Evolutionary conservation across 208 protist genomes (phyloP).

Genomic region (Leishmania arabica): DNA sequence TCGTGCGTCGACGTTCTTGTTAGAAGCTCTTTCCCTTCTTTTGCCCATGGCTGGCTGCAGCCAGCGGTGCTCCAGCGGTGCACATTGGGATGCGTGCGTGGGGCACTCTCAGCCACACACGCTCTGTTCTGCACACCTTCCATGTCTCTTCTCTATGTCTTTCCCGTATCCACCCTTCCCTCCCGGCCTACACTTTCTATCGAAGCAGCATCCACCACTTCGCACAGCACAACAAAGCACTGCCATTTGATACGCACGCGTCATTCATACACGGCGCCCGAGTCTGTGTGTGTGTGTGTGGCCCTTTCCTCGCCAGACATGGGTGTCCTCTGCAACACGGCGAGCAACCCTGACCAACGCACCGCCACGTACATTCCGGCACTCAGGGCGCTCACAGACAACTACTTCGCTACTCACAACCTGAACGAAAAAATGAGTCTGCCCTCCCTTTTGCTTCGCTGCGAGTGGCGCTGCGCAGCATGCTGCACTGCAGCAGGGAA

Average conservation of each 20-base stretch:
- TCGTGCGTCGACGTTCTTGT: background rate
- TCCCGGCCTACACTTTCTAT: background rate
- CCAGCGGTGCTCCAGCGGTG: background rate
- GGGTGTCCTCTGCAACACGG: constrained; percentile 35
- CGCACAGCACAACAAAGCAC: background rate
- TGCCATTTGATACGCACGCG: background rate
- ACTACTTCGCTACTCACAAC: constrained; percentile 37
- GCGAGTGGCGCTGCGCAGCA: constrained; percentile 38
- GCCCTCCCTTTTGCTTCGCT: constrained; percentile 60
- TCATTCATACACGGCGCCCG: background rate
- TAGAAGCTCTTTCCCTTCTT: too few relatives aligned
- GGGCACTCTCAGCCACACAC: background rate
- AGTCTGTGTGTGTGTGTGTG: background rate
- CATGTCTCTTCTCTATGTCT: background rate
- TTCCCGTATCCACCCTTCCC: background rate
- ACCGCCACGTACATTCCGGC: constrained; percentile 36
- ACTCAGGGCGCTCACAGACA: constrained; percentile 45
- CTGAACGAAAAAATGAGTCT: constrained; percentile 31
- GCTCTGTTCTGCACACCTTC: background rate
- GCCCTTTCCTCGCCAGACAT: constrained; percentile 22
- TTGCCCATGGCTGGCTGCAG: background rate
- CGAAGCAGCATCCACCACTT: background rate
- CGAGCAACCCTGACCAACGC: constrained; percentile 17
- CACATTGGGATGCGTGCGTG: background rate
- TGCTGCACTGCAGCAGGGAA: constrained; percentile 48